Percentiles rank a stretch among this genome's conserved stretches.
phyloP scores from a whole-genome alignment of 441 rosid genomes.

The Gossypium lobatum region DNA sequence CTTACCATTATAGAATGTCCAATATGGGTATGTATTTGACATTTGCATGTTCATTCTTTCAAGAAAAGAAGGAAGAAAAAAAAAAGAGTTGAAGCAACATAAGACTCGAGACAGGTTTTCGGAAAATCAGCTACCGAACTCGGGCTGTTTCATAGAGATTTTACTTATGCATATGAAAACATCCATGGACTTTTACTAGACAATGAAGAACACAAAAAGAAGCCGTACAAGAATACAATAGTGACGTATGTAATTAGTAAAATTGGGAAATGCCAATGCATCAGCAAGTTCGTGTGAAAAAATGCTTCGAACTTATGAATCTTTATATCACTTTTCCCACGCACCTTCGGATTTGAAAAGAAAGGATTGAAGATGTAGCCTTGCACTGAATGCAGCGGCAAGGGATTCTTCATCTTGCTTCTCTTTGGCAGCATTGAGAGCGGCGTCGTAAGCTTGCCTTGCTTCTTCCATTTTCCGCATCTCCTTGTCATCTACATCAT shows the following conservation, averaged over 20 bases:
- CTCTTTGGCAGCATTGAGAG: slow-evolving; percentile 60
- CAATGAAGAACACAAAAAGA: not conserved
- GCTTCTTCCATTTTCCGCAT: slow-evolving; percentile 72
- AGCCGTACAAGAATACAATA: not conserved
- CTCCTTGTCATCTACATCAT: slow-evolving; percentile 39
- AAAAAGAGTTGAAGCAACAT: too few relatives aligned
- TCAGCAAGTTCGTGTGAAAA: not conserved
- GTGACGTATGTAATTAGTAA: not conserved
- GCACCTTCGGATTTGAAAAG: slow-evolving; percentile 33
- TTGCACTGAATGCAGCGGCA: slow-evolving; percentile 58
- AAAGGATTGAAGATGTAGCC: slow-evolving; percentile 56
- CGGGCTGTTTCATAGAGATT: not conserved
- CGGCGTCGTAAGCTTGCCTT: slow-evolving; percentile 54
- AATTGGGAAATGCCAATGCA: not conserved
- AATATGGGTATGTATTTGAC: too few relatives aligned
- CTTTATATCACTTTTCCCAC: slow-evolving; percentile 15
- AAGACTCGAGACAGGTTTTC: too few relatives aligned
- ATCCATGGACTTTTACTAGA: not conserved
- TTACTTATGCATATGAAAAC: not conserved
- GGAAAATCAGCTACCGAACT: not conserved
- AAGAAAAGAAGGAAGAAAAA: too few relatives aligned
- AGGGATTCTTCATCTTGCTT: slow-evolving; percentile 72
- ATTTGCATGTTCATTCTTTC: too few relatives aligned
- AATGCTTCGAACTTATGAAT: slow-evolving; percentile 13
- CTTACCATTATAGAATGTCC: too few relatives aligned